Conservation (phyloP, 805 yeast species). For the Candida golubevii region DNA sequence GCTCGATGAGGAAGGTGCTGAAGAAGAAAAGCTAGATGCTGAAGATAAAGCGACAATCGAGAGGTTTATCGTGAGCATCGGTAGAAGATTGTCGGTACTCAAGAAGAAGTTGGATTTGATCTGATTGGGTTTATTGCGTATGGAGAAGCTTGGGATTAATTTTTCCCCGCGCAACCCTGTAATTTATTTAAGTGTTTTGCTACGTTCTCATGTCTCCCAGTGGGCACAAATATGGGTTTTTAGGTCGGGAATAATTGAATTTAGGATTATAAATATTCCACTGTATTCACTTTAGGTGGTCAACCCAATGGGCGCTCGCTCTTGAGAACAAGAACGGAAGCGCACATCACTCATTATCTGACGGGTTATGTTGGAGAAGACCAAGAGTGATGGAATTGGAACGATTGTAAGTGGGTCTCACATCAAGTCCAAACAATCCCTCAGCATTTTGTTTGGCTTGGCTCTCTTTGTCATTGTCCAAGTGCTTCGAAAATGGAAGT, state of each 20-base stretch:
- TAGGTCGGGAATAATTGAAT: constrained; percentile 9
- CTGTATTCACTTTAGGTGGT: not conserved
- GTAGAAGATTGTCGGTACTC: constrained; percentile 70
- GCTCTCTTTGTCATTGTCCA: constrained; percentile 31
- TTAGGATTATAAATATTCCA: constrained; percentile 2
- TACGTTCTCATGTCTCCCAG: no score
- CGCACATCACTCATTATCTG: not conserved
- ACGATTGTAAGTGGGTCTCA: constrained; percentile 29
- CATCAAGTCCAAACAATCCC: constrained; percentile 8
- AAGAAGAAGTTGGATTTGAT: constrained; percentile 47
- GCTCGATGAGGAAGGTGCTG: constrained; percentile 42
- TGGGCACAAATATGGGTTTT: constrained; percentile 3
- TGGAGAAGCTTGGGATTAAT: constrained; percentile 3
- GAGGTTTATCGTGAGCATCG: constrained; percentile 77
- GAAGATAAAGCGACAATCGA: constrained; percentile 75
- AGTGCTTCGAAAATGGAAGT: constrained; percentile 38
- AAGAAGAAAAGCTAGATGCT: constrained; percentile 51
- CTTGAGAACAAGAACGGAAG: no score
- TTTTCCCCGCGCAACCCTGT: constrained; percentile 3
- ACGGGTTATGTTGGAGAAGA: constrained; percentile 27
- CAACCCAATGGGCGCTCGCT: not conserved
- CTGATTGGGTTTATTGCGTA: not conserved
- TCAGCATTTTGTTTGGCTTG: constrained; percentile 17
- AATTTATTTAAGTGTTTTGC: not conserved
- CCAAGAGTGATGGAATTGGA: constrained; percentile 41